Percentiles rank a stretch among this genome's conserved stretches.
These are phyloP conservation scores for Candida nanaspora DNA, from an alignment of 805 yeast genomes.

Conservation along the genomic window DNA sequence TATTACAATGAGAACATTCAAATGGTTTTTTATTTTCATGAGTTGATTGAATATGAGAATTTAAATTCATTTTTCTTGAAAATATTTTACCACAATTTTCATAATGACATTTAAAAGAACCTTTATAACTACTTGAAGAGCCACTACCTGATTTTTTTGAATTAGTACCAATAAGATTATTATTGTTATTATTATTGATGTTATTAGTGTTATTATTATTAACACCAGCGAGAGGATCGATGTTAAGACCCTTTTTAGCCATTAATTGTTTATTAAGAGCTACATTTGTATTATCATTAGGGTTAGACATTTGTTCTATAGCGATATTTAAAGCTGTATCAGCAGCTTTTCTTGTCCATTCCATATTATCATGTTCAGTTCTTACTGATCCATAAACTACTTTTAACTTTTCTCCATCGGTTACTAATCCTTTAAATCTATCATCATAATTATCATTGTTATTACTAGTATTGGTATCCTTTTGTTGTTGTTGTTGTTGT, in stretches of 20 bases:
- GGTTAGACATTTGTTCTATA: slow-evolving; percentile 1
- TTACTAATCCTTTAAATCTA: not conserved
- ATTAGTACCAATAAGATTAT: not conserved
- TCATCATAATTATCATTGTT: not conserved
- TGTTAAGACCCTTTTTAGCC: too few relatives aligned
- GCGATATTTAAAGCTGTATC: slow-evolving; percentile 15
- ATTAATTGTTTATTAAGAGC: too few relatives aligned
- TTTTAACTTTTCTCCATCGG: not conserved
- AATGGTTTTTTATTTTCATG: slow-evolving; percentile 28
- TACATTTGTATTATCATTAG: slow-evolving; percentile 1
- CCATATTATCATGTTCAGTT: slow-evolving; percentile 6
- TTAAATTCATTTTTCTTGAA: slow-evolving; percentile 26
- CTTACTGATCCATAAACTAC: not conserved
- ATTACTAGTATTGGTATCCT: not conserved
- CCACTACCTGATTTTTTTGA: slow-evolving; percentile 1
- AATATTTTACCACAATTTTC: slow-evolving; percentile 23
- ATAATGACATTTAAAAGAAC: slow-evolving; percentile 16
- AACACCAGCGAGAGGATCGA: not conserved
- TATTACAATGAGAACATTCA: slow-evolving; percentile 20
- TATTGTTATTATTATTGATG: not conserved
- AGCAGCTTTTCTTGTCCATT: slow-evolving; percentile 20
- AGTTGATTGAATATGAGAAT: slow-evolving; percentile 26
- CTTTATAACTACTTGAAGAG: slow-evolving; percentile 3
- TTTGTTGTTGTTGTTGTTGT: not conserved
- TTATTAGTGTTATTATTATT: not conserved